Evolutionary conservation across 176 grass and related monocot species (phyloP).

Genomic region (Cenchrus purpureus): DNA sequence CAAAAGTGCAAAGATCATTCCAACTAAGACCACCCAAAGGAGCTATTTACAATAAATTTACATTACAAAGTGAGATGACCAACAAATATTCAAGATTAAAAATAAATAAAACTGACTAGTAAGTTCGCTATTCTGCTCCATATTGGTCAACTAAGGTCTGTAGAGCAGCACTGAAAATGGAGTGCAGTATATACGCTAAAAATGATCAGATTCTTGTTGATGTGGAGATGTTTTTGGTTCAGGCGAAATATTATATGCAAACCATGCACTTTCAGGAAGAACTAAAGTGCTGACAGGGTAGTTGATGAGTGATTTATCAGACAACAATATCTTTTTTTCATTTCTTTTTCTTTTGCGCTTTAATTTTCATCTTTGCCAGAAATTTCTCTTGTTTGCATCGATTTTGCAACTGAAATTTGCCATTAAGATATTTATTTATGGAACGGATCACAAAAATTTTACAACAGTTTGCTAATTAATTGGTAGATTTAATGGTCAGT

Average conservation of each 20-base stretch:
- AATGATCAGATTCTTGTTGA: not conserved
- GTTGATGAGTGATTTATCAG: too few species aligned
- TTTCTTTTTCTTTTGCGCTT: not conserved
- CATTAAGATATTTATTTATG: not conserved
- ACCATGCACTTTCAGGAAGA: not conserved
- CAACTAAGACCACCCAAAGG: constrained; percentile 70
- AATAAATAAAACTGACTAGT: not conserved
- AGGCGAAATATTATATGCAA: constrained; percentile 3
- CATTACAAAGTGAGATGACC: not conserved
- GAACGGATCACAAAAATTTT: not conserved
- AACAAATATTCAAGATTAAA: not conserved
- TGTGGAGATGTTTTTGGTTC: not conserved
- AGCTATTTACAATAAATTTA: constrained; percentile 46
- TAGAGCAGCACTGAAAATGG: not conserved
- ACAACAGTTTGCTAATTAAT: not conserved
- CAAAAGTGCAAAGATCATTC: constrained; percentile 64
- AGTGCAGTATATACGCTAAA: not conserved
- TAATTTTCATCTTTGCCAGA: not conserved
- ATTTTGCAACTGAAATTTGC: not conserved
- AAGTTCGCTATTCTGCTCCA: not conserved
- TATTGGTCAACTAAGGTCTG: not conserved
- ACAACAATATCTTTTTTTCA: not conserved
- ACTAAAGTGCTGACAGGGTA: not conserved
- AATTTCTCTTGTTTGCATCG: not conserved
- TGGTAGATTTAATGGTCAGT: not conserved